phyloP scores from a whole-genome alignment of 192 early-diverging fungal genomes.

The Allomyces arbusculus region DNA sequence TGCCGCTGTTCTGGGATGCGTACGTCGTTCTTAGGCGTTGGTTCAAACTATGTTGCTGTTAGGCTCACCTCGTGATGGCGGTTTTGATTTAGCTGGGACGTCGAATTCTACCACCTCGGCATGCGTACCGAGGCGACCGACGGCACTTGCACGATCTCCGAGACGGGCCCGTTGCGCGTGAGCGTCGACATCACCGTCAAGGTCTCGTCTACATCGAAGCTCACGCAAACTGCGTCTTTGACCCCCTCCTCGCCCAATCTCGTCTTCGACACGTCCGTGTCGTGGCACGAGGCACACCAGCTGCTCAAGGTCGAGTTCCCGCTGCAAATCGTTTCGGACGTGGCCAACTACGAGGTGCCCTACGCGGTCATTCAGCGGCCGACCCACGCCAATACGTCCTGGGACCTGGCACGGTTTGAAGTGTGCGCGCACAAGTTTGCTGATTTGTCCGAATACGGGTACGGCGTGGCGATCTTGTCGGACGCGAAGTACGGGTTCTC shows the following conservation, averaged over 20 bases:
- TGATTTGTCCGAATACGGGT: constrained; percentile 87
- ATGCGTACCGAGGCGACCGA: constrained; percentile 38
- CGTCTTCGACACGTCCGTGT: constrained; percentile 73
- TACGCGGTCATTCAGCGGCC: constrained; percentile 80
- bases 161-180: constrained; percentile 47
- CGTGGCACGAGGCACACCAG: constrained; percentile 81
- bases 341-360: constrained; percentile 87
- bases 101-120: constrained; percentile 87
- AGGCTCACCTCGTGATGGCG: constrained; percentile 1
- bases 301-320: constrained; percentile 86
- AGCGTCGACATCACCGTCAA: constrained; percentile 35
- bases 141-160: constrained; percentile 27
- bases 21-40: constrained; percentile 16
- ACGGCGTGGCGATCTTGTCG: constrained; percentile 81
- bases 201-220: too few relatives aligned
- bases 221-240: too few relatives aligned
- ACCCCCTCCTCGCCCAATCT: constrained; percentile 45
- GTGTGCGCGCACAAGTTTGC: constrained; percentile 94
- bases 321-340: constrained; percentile 61
- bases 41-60: background rate
- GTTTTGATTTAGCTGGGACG: constrained; percentile 17
- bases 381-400: constrained; percentile 86
- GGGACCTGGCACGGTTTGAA: constrained; percentile 80
- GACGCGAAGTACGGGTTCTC: constrained; percentile 95
- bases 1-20: constrained; percentile 73